These are phyloP conservation scores for Fonsecaea pugnacius DNA, from an alignment of 2,329 filamentous ascomycete species.

Conservation along the genomic window DNA sequence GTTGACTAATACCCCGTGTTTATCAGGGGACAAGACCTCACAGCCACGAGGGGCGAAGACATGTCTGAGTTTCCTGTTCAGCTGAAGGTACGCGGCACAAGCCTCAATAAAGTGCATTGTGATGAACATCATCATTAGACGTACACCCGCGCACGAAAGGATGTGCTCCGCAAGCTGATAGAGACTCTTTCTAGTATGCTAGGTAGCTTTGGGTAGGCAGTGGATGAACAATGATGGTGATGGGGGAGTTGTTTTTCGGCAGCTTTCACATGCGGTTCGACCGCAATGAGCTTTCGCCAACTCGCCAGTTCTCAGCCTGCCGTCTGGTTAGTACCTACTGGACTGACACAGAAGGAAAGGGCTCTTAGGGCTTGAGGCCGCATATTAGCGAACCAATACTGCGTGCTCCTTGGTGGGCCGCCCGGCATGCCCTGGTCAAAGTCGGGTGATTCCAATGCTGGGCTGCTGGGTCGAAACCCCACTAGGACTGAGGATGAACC, in stretches of 20 bases:
- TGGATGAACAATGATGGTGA: constrained; percentile 3
- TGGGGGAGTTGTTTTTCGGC: background rate
- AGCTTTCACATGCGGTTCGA: constrained; percentile 7
- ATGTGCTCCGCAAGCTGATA: background rate
- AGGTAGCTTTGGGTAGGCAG: constrained; percentile 8
- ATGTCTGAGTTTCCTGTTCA: background rate
- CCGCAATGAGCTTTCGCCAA: background rate
- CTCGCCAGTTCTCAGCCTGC: background rate
- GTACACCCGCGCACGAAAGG: background rate
- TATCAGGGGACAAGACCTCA: background rate
- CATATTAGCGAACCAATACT: constrained; percentile 18
- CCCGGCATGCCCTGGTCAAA: background rate
- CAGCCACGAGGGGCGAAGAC: constrained; percentile 4
- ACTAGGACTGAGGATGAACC: background rate
- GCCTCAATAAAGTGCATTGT: background rate
- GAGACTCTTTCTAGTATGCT: background rate
- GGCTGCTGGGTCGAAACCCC: background rate
- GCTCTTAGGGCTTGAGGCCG: constrained; percentile 1
- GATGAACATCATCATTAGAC: background rate
- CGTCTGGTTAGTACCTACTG: background rate
- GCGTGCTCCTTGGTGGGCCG: background rate
- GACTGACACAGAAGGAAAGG: background rate
- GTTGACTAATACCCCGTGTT: background rate
- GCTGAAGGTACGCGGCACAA: background rate
- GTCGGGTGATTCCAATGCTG: background rate